These are phyloP conservation scores for Fraxinus pennsylvanica DNA, from an alignment of 257 asterid genomes.

Conservation along the genomic window DNA sequence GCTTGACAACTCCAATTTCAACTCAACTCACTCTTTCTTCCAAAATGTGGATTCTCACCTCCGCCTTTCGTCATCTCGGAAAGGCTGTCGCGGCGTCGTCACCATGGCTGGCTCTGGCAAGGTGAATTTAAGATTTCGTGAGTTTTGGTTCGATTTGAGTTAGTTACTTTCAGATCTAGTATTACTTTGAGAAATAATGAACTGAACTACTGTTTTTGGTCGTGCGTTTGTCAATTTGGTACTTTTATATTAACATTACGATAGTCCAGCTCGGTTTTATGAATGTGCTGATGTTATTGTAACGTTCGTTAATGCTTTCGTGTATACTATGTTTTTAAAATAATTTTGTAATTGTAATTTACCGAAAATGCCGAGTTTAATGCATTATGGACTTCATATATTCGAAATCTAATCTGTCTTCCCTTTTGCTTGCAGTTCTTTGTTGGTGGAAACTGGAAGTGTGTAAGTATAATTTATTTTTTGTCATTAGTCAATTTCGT, in stretches of 20 bases:
- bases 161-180: constrained; percentile 30
- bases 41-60: constrained; percentile 56
- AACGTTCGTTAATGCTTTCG: background rate
- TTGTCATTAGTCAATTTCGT: background rate
- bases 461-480: constrained; percentile 63
- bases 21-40: constrained; percentile 57
- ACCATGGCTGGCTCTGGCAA: constrained; percentile 95
- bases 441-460: constrained; percentile 99
- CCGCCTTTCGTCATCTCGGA: constrained; percentile 45
- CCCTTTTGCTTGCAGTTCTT: constrained; percentile 79
- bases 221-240: no score
- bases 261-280: no score
- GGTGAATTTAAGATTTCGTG: constrained; percentile 38
- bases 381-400: background rate
- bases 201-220: background rate
- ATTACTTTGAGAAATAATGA: background rate
- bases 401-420: constrained; percentile 23
- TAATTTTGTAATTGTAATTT: background rate
- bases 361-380: background rate
- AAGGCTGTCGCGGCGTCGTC: constrained; percentile 62
- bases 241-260: no score
- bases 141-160: background rate
- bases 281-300: no score
- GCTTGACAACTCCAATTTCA: constrained; percentile 50
- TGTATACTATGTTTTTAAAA: background rate